Conservation (phyloP, 768 basidiomycete genomes). For the Mycena latifolia region DNA sequence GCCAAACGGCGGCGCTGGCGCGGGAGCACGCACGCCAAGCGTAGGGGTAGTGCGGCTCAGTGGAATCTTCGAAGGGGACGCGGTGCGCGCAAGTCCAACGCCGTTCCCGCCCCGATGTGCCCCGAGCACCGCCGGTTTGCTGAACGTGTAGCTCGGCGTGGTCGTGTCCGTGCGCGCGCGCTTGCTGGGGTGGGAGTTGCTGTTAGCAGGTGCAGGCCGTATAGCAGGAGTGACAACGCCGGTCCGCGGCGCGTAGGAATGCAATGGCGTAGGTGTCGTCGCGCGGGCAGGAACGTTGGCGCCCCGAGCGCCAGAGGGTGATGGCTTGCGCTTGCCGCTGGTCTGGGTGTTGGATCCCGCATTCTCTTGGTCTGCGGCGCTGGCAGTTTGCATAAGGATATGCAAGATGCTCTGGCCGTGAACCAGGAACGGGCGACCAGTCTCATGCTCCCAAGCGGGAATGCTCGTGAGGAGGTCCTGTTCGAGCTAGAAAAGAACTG, state of each 20-base stretch:
- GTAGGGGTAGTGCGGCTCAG: conserved; percentile 53
- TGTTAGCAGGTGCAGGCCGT: conserved; percentile 62
- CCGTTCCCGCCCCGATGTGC: conserved; percentile 54
- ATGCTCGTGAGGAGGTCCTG: conserved; percentile 84
- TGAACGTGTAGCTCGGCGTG: conserved; percentile 54
- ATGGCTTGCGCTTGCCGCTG: conserved; percentile 58
- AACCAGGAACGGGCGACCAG: conserved; percentile 83
- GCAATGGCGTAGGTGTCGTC: conserved; percentile 63
- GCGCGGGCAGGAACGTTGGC: conserved; percentile 63
- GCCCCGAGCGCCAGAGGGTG: conserved; percentile 62
- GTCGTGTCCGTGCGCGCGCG: conserved; percentile 61
- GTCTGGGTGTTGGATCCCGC: conserved; percentile 8
- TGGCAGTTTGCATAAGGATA: conserved; percentile 78
- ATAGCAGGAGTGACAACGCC: conserved; percentile 74
- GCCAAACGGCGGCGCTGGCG: conserved; percentile 58
- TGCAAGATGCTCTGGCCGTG: conserved; percentile 87
- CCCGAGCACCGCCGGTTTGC: conserved; percentile 55
- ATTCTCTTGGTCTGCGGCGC: conserved; percentile 86
- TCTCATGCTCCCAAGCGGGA: conserved; percentile 88
- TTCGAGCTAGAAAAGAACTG: conserved; percentile 72
- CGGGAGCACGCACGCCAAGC: conserved; percentile 42
- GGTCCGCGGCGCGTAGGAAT: conserved; percentile 54
- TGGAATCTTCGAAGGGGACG: conserved; percentile 66
- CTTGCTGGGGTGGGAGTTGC: conserved; percentile 71
- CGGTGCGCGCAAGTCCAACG: conserved; percentile 43